Base-by-base conservation (phyloP, 2,329 filamentous ascomycete species). In the Blastomyces gilchristii region DNA sequence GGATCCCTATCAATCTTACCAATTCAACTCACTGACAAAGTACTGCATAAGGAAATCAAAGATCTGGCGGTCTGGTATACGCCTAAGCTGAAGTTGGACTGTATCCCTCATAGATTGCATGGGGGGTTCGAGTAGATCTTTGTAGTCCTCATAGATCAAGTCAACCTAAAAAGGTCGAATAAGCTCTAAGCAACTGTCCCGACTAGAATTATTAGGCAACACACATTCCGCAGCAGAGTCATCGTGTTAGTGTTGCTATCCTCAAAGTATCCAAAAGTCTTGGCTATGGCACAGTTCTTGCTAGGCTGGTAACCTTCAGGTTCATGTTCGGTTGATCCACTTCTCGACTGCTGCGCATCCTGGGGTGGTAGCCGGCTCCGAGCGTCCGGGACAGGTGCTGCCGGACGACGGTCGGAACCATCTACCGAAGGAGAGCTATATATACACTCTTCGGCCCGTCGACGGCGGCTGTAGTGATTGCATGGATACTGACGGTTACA, bases 211-310 rank as follows among this genome's bases (percentile, higher is more conserved):
- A 34, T 8, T 18, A 34, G 34, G 25, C 11, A 22, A 14, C 5
- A 50, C 22, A 54, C 52, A 37, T 22, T 54, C 52, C 31, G 28
- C 28, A 54, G 52, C 52, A 54, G n/a, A 54, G 52, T 31, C 52
- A 54, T 54, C 8, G 52, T 54, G 16, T 54, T 54, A 18, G 52
- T 37, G n/a, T 54, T 54, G 52, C 52, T 54, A 8, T 54, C 52
- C 18, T 54, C 52, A n/a, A 54, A 54, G 7, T 54, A 54, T 4
- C 52, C 52, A 37, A 54, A 54, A 1, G 52, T n/a, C 9, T n/a
- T 54, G 8, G 52, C 52, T 18, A 54, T 14, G 14, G 52, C 52
- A 31, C 28, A 37, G n/a, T 37, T 28, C 18, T n/a, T 28, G n/a
- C 31, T 37, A 8, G 25, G 45, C n/a, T 6, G 2, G 25, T 18